Conservation (phyloP, 179 eudicot genomes). For the Beta corolliflora region DNA sequence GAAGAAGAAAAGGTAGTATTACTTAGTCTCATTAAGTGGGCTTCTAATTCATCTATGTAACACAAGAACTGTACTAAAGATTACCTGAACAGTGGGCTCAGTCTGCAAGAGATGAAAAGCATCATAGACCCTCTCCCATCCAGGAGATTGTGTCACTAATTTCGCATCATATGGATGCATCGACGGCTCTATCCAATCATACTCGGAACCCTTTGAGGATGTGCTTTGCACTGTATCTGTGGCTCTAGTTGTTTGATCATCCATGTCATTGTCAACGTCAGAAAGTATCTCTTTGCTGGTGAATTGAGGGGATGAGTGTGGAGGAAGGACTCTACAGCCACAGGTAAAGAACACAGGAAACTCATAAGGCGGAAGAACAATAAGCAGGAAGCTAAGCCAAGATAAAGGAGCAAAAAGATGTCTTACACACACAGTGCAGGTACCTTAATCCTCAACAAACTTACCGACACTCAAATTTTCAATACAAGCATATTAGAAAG, state of each 20-base stretch:
- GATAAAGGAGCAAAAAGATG: neutral
- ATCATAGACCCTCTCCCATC: conserved; percentile 59
- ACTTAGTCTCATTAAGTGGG: neutral
- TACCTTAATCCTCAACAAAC: neutral
- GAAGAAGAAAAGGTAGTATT: neutral
- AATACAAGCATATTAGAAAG: neutral
- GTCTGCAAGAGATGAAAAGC: conserved; percentile 67
- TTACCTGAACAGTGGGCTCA: conserved; percentile 72
- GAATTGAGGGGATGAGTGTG: conserved; percentile 22
- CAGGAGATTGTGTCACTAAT: conserved; percentile 26
- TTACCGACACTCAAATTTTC: too few species aligned
- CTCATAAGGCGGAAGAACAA: neutral
- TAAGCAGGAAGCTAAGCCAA: neutral
- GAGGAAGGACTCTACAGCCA: conserved; percentile 48
- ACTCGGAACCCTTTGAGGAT: conserved; percentile 41
- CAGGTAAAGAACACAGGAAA: neutral
- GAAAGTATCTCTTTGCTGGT: conserved; percentile 19
- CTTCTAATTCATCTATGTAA: neutral
- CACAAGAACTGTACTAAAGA: neutral
- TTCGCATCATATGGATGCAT: conserved; percentile 39
- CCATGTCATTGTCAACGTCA: conserved; percentile 26
- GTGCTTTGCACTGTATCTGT: conserved; percentile 16
- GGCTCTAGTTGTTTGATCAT: conserved; percentile 19
- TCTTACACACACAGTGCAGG: neutral
- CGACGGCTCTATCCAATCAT: conserved; percentile 79